Evolutionary conservation across 371 early-diverging fungal species (phyloP), one percentile per base, ranked within the genome.

Genomic region (Synchytrium microbalum): DNA sequence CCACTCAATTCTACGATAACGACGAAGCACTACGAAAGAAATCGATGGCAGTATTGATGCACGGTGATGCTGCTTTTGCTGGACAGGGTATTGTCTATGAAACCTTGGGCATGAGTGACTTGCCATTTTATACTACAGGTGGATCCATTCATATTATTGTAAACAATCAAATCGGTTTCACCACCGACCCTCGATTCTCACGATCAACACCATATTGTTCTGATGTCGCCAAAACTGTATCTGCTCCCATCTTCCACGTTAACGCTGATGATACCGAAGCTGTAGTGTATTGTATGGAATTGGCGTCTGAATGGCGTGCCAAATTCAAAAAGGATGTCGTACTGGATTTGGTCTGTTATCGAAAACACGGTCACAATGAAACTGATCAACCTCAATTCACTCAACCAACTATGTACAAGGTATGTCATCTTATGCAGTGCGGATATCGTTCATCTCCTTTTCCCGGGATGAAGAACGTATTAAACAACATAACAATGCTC

Each of bases 91-190:
- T 97, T 56, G 95, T 96, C 32, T 94, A 95, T 72, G 96, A 97
- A 76, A 95, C 98, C 32, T 80, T 97, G 67, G 96, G 95, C 33
- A 89, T 97, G 81, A 85, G 88, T 66, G 94, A 95, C 67, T 79
- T 98, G 59, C 95, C 97, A 24, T 83, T 86, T 51, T 98, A 95
- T 83, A 86, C 92, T 55, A 93, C 93, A 31, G 97, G 97, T 65
- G 98, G 98, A 60, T 93, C 95, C 25, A 82, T 98, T 65, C 98
- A 98, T 80, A 88, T 96, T 68, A 88, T 98, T 58, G 92, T 94
- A 73, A 98, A 98, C 85, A 98, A 98, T 85, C 98, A 98, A 79
- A 90, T 98, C 62, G 98, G 98, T 59, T 98, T 94, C 80, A 98
- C 98, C 27, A 96, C 97, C 27, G 94, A 95, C 72, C 94, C 96